Conservation (phyloP, 2,329 filamentous ascomycete genomes). For the Penicillium sp. region DNA sequence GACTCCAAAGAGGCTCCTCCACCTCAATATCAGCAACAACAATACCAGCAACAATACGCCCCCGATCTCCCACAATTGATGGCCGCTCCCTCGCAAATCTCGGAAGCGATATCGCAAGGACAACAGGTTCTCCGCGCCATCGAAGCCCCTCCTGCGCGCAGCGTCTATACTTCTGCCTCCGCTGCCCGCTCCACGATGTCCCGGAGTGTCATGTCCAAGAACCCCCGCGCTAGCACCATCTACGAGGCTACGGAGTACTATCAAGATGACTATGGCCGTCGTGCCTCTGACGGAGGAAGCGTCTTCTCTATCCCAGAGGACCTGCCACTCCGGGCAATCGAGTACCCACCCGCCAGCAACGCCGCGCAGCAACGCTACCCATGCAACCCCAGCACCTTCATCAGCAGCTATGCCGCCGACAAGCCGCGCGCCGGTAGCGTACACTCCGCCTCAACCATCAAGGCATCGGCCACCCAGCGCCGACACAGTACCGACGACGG, state of each 20-base stretch:
- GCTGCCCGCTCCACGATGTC: constrained; percentile 40
- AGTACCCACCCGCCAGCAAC: constrained; percentile 42
- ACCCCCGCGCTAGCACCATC: constrained; percentile 49
- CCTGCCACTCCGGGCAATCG: constrained; percentile 48
- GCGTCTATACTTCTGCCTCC: constrained; percentile 32
- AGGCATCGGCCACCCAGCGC: constrained; percentile 32
- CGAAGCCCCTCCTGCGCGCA: constrained; percentile 39
- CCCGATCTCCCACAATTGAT: constrained; percentile 36
- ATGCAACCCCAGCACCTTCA: constrained; percentile 47
- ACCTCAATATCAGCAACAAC: constrained; percentile 3
- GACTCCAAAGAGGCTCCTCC: constrained; percentile 31
- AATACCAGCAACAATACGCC: constrained; percentile 27
- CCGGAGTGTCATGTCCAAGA: constrained; percentile 47
- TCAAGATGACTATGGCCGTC: constrained; percentile 40
- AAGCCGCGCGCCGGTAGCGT: constrained; percentile 42
- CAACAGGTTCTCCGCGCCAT: constrained; percentile 41
- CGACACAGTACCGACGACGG: constrained; percentile 33
- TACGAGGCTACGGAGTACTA: constrained; percentile 48
- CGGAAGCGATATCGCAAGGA: constrained; percentile 30
- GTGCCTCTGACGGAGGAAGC: constrained; percentile 47
- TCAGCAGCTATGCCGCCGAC: constrained; percentile 50
- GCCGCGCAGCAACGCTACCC: constrained; percentile 33
- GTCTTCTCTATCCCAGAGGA: constrained; percentile 44
- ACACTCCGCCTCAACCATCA: constrained; percentile 47
- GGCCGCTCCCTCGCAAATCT: constrained; percentile 32